phyloP scores from a whole-genome alignment of 2,329 filamentous ascomycete genomes.

The Exophiala xenobiotica region DNA sequence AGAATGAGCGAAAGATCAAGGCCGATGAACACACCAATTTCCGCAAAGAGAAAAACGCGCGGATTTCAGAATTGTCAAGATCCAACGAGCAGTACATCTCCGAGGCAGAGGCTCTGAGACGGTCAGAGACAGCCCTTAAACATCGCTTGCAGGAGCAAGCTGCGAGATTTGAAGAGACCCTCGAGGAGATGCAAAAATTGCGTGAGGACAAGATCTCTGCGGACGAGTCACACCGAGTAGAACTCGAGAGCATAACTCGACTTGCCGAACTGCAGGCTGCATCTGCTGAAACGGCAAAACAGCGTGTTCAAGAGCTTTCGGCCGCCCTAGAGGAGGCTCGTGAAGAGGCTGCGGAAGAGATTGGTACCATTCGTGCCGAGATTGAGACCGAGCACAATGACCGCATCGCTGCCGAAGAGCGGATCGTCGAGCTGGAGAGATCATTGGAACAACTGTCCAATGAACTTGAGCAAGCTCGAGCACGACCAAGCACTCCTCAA shows the following conservation, averaged over 20 bases:
- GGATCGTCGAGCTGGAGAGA: conserved; percentile 64
- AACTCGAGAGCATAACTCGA: conserved; percentile 76
- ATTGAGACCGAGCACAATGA: conserved; percentile 59
- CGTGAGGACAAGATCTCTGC: conserved; percentile 77
- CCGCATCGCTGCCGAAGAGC: conserved; percentile 61
- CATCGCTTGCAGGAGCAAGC: conserved; percentile 80
- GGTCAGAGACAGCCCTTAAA: conserved; percentile 76
- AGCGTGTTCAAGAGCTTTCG: conserved; percentile 59
- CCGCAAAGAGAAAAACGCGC: conserved; percentile 89
- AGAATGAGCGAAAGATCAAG: conserved; percentile 88
- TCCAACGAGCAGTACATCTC: conserved; percentile 81
- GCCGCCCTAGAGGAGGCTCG: conserved; percentile 57
- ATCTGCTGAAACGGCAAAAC: conserved; percentile 59
- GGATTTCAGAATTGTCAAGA: conserved; percentile 83
- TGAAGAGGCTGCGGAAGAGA: conserved; percentile 62
- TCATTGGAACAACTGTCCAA: conserved; percentile 61
- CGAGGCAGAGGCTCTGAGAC: conserved; percentile 72
- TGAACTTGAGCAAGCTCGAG: conserved; percentile 46
- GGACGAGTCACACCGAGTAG: conserved; percentile 83
- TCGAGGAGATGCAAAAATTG: conserved; percentile 78
- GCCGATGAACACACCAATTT: conserved; percentile 82
- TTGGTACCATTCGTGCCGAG: conserved; percentile 54
- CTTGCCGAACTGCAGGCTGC: conserved; percentile 71
- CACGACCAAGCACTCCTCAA: conserved; percentile 55
- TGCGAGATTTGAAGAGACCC: conserved; percentile 79